Evolutionary conservation across 805 yeast species (phyloP).

Genomic region (Metschnikowia gelsemii): DNA sequence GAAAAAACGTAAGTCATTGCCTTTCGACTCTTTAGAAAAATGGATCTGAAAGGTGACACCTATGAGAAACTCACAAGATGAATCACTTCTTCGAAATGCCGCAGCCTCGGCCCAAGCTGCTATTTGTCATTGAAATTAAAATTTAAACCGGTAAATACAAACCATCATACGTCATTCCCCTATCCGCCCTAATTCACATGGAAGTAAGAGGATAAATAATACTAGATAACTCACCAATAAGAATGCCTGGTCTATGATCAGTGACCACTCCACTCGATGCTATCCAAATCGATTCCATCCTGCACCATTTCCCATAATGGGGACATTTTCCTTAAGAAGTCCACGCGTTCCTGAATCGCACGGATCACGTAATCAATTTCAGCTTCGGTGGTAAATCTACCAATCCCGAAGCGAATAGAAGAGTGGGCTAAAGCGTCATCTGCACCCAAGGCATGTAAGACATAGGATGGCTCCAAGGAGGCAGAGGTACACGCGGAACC

Average conservation of each 20-base stretch:
- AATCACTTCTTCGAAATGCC: background rate
- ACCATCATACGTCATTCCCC: conserved; percentile 6
- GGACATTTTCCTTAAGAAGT: conserved; percentile 84
- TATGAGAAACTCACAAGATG: too few species aligned
- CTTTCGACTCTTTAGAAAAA: too few species aligned
- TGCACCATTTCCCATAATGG: conserved; percentile 99
- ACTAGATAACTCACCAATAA: too few species aligned
- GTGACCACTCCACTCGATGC: conserved; percentile 98
- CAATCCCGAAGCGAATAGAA: conserved; percentile 95
- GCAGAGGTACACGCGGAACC: conserved; percentile 99
- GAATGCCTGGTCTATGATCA: too few species aligned
- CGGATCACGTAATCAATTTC: conserved; percentile 92
- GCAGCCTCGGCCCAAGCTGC: background rate
- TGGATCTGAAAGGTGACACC: too few species aligned
- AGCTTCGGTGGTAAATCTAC: conserved; percentile 94
- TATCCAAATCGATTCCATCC: conserved; percentile 91
- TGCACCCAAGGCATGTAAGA: conserved; percentile 93
- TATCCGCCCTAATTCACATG: background rate
- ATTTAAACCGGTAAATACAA: background rate
- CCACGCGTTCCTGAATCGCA: conserved; percentile 86
- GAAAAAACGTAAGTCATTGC: too few species aligned
- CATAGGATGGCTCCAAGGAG: conserved; percentile 95
- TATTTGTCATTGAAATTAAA: background rate
- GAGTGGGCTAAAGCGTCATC: conserved; percentile 98
- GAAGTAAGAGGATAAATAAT: too few species aligned